Conservation (phyloP, 1,284 basidiomycete species). For the Cutaneotrichosporon spelunceum region DNA sequence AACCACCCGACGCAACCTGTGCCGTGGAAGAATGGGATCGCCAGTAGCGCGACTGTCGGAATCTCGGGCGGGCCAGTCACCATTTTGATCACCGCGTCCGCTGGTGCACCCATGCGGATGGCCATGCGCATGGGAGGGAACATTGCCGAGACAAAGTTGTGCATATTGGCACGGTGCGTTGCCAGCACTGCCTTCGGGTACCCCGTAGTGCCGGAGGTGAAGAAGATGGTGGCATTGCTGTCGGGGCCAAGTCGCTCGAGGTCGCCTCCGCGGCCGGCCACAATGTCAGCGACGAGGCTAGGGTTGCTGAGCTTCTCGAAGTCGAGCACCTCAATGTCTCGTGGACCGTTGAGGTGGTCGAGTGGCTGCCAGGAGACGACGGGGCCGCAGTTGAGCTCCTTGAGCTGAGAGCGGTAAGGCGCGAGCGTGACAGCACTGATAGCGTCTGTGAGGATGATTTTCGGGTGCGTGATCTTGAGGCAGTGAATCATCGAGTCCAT, state of each 20-base stretch:
- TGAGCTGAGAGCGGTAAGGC: slow-evolving; percentile 2
- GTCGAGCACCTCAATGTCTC: slow-evolving; percentile 24
- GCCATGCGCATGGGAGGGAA: not conserved
- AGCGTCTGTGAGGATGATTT: slow-evolving; percentile 38
- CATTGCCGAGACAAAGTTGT: slow-evolving; percentile 15
- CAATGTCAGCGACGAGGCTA: slow-evolving; percentile 7
- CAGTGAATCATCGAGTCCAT: slow-evolving; percentile 25
- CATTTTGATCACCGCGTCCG: not conserved
- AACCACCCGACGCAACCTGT: slow-evolving; percentile 45
- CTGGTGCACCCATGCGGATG: slow-evolving; percentile 11
- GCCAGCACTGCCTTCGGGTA: slow-evolving; percentile 44
- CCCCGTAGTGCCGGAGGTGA: slow-evolving; percentile 30
- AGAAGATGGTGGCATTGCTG: slow-evolving; percentile 46
- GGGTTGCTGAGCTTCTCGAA: slow-evolving; percentile 27
- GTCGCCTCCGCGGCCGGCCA: slow-evolving; percentile 13
- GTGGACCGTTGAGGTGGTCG: slow-evolving; percentile 12
- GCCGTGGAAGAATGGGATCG: slow-evolving; percentile 48
- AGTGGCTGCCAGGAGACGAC: slow-evolving; percentile 16
- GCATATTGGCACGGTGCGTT: slow-evolving; percentile 29
- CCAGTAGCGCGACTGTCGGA: slow-evolving; percentile 27
- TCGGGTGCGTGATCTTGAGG: slow-evolving; percentile 30
- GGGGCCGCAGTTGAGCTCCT: not conserved
- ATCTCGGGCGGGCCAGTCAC: not conserved
- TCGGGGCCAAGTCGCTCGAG: slow-evolving; percentile 33
- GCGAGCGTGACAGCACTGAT: slow-evolving; percentile 17